A percentile compares a stretch with the other conserved stretches of the same genome.
Conservation (phyloP, 495 filamentous ascomycete species). For the Aspergillus asperescens region DNA sequence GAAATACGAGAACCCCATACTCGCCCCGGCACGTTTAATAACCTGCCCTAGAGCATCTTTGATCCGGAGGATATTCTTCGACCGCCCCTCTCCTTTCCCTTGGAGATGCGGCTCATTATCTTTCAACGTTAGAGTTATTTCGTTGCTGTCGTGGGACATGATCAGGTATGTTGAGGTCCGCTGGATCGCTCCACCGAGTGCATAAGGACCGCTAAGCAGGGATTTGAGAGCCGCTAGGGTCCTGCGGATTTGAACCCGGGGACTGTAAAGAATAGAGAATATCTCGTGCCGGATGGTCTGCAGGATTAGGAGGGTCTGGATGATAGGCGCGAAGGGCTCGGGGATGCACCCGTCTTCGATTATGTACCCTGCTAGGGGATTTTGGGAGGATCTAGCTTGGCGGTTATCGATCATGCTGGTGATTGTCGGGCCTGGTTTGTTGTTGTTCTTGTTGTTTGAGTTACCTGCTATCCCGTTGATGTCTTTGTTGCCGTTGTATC, state of each 20-base stretch:
- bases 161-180: constrained; percentile 63
- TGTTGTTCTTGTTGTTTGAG: constrained; percentile 34
- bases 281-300: constrained; percentile 11
- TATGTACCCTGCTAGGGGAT: constrained; percentile 58
- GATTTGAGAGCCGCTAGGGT: constrained; percentile 46
- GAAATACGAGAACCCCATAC: constrained; percentile 14
- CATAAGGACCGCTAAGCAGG: constrained; percentile 53
- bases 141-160: constrained; percentile 66
- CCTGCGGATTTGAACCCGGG: constrained; percentile 30
- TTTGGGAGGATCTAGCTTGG: constrained; percentile 30
- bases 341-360: constrained; percentile 63
- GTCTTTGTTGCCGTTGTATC: constrained; percentile 52
- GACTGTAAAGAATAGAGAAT: not conserved
- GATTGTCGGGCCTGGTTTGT: constrained; percentile 55
- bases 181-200: constrained; percentile 47
- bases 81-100: constrained; percentile 8
- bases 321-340: constrained; percentile 47
- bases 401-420: constrained; percentile 61
- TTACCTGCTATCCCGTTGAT: constrained; percentile 53
- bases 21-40: constrained; percentile 4
- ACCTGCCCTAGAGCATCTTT: not conserved
- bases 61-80: not conserved
- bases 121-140: constrained; percentile 54
- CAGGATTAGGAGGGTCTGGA: constrained; percentile 53
- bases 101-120: constrained; percentile 32